Evolutionary conservation across 2,329 filamentous ascomycete species (phyloP).

Genomic region (Xylaria polymorpha): DNA sequence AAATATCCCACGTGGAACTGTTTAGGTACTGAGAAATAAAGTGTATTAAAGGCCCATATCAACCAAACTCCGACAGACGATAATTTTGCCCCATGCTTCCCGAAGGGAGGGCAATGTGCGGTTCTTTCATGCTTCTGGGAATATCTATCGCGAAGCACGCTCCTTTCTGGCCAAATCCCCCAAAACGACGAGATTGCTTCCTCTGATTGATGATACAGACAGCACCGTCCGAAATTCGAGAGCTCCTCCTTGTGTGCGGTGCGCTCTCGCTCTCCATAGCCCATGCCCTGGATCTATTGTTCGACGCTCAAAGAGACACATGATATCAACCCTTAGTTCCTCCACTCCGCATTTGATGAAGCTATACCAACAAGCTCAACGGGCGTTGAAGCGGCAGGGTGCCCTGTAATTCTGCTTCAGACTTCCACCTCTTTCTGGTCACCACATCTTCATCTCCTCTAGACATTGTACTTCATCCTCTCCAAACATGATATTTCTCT

Average conservation of each 20-base stretch:
- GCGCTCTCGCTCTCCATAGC: conserved; percentile 23
- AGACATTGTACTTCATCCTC: conserved; percentile 23
- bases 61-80: conserved; percentile 62
- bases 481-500: conserved; percentile 48
- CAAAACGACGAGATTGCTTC: conserved; percentile 33
- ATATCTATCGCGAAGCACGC: conserved; percentile 39
- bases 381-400: conserved; percentile 19
- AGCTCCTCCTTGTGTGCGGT: conserved; percentile 13
- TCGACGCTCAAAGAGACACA: conserved; percentile 30
- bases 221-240: conserved; percentile 26
- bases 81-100: conserved; percentile 50
- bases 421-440: conserved; percentile 18
- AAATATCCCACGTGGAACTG: background rate
- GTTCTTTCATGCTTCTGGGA: conserved; percentile 30
- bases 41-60: conserved; percentile 58
- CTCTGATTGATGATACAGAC: conserved; percentile 34
- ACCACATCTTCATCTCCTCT: conserved; percentile 1
- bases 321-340: conserved; percentile 31
- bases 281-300: conserved; percentile 32
- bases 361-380: conserved; percentile 27
- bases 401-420: conserved; percentile 11
- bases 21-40: conserved; percentile 42
- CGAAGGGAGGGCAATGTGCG: conserved; percentile 25
- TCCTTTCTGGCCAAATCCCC: conserved; percentile 30
- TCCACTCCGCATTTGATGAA: conserved; percentile 14